Conservation (phyloP, 1,139 yeast genomes). For the Suhomyces guaymorum region DNA sequence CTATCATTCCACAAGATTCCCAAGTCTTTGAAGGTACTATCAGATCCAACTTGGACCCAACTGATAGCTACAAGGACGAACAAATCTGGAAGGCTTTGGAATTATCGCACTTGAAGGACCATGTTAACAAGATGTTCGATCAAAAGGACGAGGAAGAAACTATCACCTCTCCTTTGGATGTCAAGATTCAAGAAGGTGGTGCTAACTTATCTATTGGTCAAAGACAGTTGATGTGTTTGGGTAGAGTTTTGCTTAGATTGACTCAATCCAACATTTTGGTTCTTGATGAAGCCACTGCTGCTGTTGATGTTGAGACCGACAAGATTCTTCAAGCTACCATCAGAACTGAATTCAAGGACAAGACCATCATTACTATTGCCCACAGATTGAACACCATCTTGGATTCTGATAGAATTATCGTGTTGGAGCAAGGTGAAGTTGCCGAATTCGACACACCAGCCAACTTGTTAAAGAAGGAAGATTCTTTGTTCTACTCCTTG, state of each 20-base stretch:
- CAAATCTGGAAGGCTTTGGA: constrained; percentile 85
- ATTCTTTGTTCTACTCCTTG: constrained; percentile 74
- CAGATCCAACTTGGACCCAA: constrained; percentile 88
- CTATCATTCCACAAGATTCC: constrained; percentile 96
- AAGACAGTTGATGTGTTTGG: constrained; percentile 87
- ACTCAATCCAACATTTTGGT: constrained; percentile 71
- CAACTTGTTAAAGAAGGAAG: constrained; percentile 61
- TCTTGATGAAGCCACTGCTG: constrained; percentile 96
- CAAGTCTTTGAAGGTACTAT: constrained; percentile 94
- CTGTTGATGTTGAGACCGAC: constrained; percentile 96
- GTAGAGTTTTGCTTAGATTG: constrained; percentile 74
- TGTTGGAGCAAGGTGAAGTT: constrained; percentile 80
- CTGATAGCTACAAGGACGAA: constrained; percentile 64
- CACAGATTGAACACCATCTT: constrained; percentile 91
- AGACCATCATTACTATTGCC: constrained; percentile 92
- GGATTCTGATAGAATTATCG: constrained; percentile 87
- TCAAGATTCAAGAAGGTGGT: constrained; percentile 77
- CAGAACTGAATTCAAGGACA: constrained; percentile 76
- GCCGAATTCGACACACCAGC: constrained; percentile 86
- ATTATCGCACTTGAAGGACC: constrained; percentile 79
- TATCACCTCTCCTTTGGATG: constrained; percentile 55
- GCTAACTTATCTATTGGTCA: constrained; percentile 88
- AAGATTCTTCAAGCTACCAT: constrained; percentile 83
- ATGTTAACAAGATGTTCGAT: constrained; percentile 60
- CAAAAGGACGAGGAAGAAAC: constrained; percentile 31